These are phyloP conservation scores for Sordaria brevicollis DNA, from an alignment of 495 filamentous ascomycete genomes.

Conservation along the genomic window DNA sequence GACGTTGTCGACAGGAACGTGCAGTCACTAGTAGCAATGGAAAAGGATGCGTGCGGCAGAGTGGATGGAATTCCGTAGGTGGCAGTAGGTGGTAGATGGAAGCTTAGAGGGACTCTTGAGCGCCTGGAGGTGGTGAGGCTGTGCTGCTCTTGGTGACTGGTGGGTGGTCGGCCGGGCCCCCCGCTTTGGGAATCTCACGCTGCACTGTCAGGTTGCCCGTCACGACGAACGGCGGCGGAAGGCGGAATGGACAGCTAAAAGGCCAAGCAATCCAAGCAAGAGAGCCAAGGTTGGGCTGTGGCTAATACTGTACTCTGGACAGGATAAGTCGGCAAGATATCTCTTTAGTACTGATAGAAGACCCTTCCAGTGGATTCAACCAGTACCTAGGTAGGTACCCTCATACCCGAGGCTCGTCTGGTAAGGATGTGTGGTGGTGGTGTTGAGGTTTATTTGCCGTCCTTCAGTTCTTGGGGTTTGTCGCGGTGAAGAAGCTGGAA, in stretches of 20 bases:
- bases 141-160: conserved; percentile 12
- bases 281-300: not conserved
- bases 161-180: conserved; percentile 4
- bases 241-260: not conserved
- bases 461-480: too few species aligned
- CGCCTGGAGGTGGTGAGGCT: conserved; percentile 18
- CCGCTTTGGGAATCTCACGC: conserved; percentile 9
- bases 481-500: not conserved
- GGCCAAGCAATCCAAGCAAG: not conserved
- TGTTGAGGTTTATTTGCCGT: not conserved
- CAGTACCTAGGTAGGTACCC: not conserved
- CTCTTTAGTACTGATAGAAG: not conserved
- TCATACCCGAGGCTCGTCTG: not conserved
- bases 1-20: not conserved
- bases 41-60: conserved; percentile 1
- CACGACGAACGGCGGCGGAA: not conserved
- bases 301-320: not conserved
- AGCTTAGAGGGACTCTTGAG: conserved; percentile 5
- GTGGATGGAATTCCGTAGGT: not conserved
- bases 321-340: not conserved
- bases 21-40: conserved; percentile 1
- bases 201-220: not conserved
- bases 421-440: not conserved
- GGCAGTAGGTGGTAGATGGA: conserved; percentile 1
- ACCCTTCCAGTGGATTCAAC: not conserved